Conservation (phyloP, 257 asterid species). For the Dorcoceras hygrometricum region DNA sequence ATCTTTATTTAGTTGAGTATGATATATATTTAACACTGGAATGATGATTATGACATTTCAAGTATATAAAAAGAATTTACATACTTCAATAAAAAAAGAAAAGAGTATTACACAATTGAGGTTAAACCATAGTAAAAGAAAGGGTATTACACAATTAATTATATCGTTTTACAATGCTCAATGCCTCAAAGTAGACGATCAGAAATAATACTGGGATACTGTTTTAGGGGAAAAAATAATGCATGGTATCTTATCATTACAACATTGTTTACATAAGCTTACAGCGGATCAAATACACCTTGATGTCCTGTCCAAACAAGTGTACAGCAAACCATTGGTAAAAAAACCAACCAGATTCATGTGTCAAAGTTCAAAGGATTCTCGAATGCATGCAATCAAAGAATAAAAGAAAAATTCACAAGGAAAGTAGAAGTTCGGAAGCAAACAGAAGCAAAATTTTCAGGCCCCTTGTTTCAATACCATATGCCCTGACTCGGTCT, state of each 20-base stretch:
- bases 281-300: slow-evolving; percentile 12
- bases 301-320: slow-evolving; percentile 8
- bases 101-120: no score
- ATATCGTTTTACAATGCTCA: no score
- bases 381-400: background rate
- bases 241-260: slow-evolving; percentile 12
- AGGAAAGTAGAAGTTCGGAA: background rate
- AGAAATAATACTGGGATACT: no score
- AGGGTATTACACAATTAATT: no score
- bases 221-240: no score
- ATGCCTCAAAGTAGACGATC: no score
- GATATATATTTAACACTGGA: no score
- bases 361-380: background rate
- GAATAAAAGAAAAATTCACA: background rate
- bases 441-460: background rate
- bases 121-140: no score
- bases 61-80: no score
- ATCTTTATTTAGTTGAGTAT: no score
- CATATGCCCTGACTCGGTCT: slow-evolving; percentile 45
- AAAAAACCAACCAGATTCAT: background rate
- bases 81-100: no score
- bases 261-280: slow-evolving; percentile 8
- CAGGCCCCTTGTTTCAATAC: slow-evolving; percentile 34
- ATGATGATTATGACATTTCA: no score
- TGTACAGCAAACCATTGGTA: slow-evolving; percentile 20